Base-by-base conservation (phyloP, 148 eudicot species). In the Oxyria digyna region DNA sequence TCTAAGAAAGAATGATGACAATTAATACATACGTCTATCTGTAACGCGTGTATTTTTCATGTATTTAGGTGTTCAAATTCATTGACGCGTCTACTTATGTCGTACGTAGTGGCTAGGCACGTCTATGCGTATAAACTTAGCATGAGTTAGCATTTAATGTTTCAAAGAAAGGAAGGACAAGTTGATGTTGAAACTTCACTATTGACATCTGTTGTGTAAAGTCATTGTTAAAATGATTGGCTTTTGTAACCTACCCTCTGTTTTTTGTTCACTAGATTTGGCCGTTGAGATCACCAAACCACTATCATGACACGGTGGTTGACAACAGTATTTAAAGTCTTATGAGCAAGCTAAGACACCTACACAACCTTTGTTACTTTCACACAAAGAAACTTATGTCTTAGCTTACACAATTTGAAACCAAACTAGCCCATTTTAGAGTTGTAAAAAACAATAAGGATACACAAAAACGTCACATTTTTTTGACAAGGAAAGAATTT, bases 241-340 rank as follows among this genome's bases (percentile, higher is more conserved):
- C 11, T 54, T 54, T 26, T 35, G 38, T 35, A 35, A n/a, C n/a
- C n/a, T n/a, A n/a, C 6, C 4, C 38, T 35, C 38, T 35, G 0
- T 3, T 26, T n/a, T 21, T 5, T 23, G 6, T 24, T 54, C 62
- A 54, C 62, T 54, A 11, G 62, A 54, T 54, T 54, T 54, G 32
- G 62, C 62, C 62, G 62, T 54, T 54, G 62, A 24, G 62, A 54
- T 54, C 32, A 54, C 62, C 62, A 54, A 46, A 54, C 62, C 62
- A 54, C 15, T 31, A 54, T 54, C 62, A 54, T 54, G 11, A 38
- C 29, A 0, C 9, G 62, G 29, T 54, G 31, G 57, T 50, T 50
- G 57, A 50, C 27, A 50, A 20, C 57, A 50, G 15, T 8, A 50
- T 50, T 50, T 50, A 20, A 21, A 20, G 21, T 12, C 17, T 49